Percentiles rank a stretch among this genome's conserved stretches.
Evolutionary conservation across 2,329 filamentous ascomycete species (phyloP).

Genomic region (Capronia coronata): DNA sequence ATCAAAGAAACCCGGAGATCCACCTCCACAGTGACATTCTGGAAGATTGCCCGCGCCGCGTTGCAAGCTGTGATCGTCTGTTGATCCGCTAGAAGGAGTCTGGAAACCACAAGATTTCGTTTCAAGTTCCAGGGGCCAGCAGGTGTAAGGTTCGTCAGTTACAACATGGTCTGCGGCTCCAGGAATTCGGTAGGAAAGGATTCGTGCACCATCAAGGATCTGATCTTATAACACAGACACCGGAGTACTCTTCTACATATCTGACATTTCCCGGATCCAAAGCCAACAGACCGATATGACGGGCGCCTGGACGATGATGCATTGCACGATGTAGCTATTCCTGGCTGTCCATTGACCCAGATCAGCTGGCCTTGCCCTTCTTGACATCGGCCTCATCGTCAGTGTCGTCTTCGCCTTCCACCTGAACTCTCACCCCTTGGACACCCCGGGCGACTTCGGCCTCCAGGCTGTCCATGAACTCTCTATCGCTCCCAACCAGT

Average conservation of each 20-base stretch:
- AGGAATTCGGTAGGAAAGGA: background rate
- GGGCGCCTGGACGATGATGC: too few relatives aligned
- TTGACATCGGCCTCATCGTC: constrained; percentile 28
- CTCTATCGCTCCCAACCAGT: constrained; percentile 68
- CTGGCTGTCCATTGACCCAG: background rate
- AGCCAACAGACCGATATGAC: too few relatives aligned
- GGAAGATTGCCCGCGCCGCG: constrained; percentile 14
- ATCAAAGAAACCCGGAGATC: background rate
- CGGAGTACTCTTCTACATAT: too few relatives aligned
- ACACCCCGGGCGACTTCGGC: constrained; percentile 71
- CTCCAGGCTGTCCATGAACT: constrained; percentile 71
- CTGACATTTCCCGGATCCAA: too few relatives aligned
- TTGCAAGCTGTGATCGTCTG: background rate
- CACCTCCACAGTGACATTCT: constrained; percentile 10
- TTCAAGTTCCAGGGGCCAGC: too few relatives aligned
- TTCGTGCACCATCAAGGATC: background rate
- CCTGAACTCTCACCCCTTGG: constrained; percentile 60
- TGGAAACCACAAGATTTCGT: background rate
- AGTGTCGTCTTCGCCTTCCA: constrained; percentile 65
- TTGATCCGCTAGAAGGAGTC: background rate
- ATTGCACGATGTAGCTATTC: background rate
- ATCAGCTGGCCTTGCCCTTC: constrained; percentile 23
- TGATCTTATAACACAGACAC: background rate
- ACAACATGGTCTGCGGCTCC: background rate
- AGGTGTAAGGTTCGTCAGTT: too few relatives aligned